Evolutionary conservation across 2,329 filamentous ascomycete genomes (phyloP).

Genomic region (Trichoderma endophyticum): DNA sequence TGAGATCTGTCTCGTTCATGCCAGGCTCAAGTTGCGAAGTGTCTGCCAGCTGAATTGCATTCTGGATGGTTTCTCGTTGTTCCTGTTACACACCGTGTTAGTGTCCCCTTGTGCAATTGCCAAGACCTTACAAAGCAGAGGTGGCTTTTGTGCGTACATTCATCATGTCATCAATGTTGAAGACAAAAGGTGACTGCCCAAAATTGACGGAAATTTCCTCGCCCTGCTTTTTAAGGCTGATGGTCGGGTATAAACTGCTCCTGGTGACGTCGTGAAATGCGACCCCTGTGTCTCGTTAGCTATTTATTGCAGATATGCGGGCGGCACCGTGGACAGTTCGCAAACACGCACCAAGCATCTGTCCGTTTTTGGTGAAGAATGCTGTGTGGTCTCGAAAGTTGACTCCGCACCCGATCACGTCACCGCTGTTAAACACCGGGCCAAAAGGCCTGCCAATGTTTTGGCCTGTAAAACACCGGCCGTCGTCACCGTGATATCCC

Average conservation of each 20-base stretch:
- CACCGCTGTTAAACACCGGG: slow-evolving; percentile 51
- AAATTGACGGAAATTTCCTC: slow-evolving; percentile 64
- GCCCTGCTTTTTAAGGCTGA: slow-evolving; percentile 63
- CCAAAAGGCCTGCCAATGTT: slow-evolving; percentile 57
- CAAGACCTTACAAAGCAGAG: background rate
- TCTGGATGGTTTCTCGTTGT: slow-evolving; percentile 57
- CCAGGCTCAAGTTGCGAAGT: slow-evolving; percentile 60
- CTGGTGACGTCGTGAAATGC: slow-evolving; percentile 66
- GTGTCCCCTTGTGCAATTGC: background rate
- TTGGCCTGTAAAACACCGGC: slow-evolving; percentile 56
- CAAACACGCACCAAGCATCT: slow-evolving; percentile 47
- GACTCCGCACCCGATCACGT: slow-evolving; percentile 63
- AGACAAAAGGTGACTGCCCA: slow-evolving; percentile 75
- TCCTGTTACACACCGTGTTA: slow-evolving; percentile 39
- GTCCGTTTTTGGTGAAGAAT: slow-evolving; percentile 68
- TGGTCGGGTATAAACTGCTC: slow-evolving; percentile 62
- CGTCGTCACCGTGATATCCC: slow-evolving; percentile 69
- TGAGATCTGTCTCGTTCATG: slow-evolving; percentile 70
- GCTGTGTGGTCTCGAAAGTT: slow-evolving; percentile 62
- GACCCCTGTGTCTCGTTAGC: slow-evolving; percentile 47
- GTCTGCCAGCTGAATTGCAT: slow-evolving; percentile 57
- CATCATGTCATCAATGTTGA: slow-evolving; percentile 86
- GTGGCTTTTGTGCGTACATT: slow-evolving; percentile 49
- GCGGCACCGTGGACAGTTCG: background rate
- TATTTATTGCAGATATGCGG: background rate